Evolutionary conservation across 2,329 filamentous ascomycete genomes (phyloP), one percentile per base, ranked within the genome.

Genomic region (Magnaporthiopsis rhizophila): DNA sequence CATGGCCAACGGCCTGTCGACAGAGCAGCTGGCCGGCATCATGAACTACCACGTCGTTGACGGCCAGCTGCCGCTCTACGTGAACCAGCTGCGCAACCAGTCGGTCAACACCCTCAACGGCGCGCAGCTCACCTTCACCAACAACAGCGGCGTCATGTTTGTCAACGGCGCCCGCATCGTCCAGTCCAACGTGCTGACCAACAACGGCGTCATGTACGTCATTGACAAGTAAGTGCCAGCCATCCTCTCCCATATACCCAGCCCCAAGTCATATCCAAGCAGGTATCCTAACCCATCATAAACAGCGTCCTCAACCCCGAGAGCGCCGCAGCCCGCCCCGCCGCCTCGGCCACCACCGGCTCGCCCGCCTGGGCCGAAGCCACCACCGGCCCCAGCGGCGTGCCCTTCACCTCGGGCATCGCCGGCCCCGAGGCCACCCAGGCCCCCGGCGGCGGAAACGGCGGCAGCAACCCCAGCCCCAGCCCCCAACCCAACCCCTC

Each of bases 31-130:
- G 1, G 72, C 78, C 2, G 73, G 72, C 34, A 80, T 90, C 62
- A 78, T 90, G 45, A 75, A 79, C 32, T 91, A 91, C 74, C 88
- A 91, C 72, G 79, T 90, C 62, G 74, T 90, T 59, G 78, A 79
- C 59, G 81, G 80, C 59, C 78, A 78, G 11, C 79, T 87, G 1
- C 62, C 62, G 34, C 76, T 76, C 64, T 89, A 88, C 74, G 82
- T 79, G 61, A 72, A 9, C 34, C 66, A 7, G 67, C 75, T 78
- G 2, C 64, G 65, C 11, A 74, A 76, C 57, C 64, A 67, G 0
- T 73, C 69, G 7, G 57, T 73, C 58, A 61, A 59, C 18, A 77
- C 78, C 4, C 71, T 81, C 5, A 76, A 85, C 67, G 81, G 84
- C 45, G 78, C 79, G 15, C 75, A 76, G 59, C 66, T 85, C 6